Evolutionary conservation across 805 yeast genomes (phyloP).

Genomic region (Metschnikowia colocasiae): DNA sequence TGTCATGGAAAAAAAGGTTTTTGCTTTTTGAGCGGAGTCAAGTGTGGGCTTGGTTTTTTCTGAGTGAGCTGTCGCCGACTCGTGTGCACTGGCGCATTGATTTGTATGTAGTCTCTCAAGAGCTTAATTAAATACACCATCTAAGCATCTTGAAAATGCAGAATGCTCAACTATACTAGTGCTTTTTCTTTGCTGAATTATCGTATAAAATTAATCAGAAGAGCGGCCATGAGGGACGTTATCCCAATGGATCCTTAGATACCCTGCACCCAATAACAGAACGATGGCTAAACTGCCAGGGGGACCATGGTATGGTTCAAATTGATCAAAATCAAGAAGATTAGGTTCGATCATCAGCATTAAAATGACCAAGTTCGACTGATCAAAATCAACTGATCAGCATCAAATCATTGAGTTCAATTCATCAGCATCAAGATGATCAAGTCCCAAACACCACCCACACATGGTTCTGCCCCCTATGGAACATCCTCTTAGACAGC

Average conservation of each 20-base stretch:
- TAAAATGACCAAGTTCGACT: no score
- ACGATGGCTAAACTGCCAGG: background rate
- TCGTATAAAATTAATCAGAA: no score
- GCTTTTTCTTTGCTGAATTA: background rate
- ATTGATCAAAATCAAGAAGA: no score
- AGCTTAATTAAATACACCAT: background rate
- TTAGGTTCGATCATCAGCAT: no score
- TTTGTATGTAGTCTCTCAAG: conserved; percentile 2
- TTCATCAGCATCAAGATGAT: background rate
- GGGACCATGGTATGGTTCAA: background rate
- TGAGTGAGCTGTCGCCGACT: conserved; percentile 9
- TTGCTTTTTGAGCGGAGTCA: background rate
- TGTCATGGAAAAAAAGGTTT: conserved; percentile 10
- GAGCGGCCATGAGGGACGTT: background rate
- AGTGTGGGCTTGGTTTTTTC: background rate
- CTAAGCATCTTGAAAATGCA: background rate
- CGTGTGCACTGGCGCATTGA: conserved; percentile 3
- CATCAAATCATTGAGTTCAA: background rate
- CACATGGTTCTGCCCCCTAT: background rate
- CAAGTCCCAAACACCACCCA: background rate
- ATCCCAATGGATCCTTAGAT: background rate
- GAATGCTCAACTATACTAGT: background rate
- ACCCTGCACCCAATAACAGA: background rate
- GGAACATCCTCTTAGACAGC: conserved; percentile 57
- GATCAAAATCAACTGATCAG: background rate